Evolutionary conservation across 2,329 filamentous ascomycete genomes (phyloP), one percentile per base, ranked within the genome.

Genomic region (Fusarium sp.): DNA sequence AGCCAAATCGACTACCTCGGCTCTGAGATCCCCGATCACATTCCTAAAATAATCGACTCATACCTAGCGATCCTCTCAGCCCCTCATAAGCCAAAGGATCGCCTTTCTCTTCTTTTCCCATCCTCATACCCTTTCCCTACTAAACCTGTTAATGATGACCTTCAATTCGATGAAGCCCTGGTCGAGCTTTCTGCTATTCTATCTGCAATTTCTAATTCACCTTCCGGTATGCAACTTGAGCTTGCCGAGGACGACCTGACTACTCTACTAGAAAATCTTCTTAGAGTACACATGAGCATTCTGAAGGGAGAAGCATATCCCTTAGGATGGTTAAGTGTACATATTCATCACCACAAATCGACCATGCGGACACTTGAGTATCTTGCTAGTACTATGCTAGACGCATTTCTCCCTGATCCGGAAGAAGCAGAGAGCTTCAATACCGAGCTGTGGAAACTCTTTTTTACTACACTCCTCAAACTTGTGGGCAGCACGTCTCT

Each of bases 381-480:
- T 71, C 82, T 98, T 10, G 91, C 91, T 10, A 85, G 88, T 45
- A 90, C 97, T 13, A 81, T 99, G 62, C 85, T 94, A n/a, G 90
- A 95, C 37, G 90, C 88, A 0, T 95, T 95, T 75, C 82, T 99
- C 3, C 96, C 96, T 0, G 85, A 95, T 43, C 93, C 95, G 0
- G 96, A 98, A 68, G 93, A 97, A 70, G 93, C 94, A 1, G 95
- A 97, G 74, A 87, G 85, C 14, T 99, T 98, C 78, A 94, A 96
- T 75, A 97, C 93, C 13, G 92, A 96, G 58, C 82, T 98, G 14
- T 99, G 96, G 96, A 94, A 95, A 69, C 84, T 91, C 32, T 97
- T 97, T 81, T 97, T 99, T 76, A 91, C 90, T 19, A 95, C 94
- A 0, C 82, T 99, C 30, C 84, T 99, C 27, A 94, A 92, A 75